These are phyloP conservation scores for Trichosporon inkin DNA, from an alignment of 1,284 basidiomycete species.

Conservation along the genomic window DNA sequence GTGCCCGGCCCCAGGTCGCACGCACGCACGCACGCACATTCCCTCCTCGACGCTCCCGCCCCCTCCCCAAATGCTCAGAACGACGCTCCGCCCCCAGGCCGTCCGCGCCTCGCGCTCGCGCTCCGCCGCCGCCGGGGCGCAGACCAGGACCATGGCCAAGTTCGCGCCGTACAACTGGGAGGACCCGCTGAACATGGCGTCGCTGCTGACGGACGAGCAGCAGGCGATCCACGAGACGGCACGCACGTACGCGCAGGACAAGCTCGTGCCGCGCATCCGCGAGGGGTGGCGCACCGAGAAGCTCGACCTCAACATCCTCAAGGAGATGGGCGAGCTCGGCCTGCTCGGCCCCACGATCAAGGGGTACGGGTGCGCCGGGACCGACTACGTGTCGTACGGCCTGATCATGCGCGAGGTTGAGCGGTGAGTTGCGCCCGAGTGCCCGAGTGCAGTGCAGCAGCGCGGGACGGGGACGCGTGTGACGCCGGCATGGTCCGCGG, in stretches of 20 bases:
- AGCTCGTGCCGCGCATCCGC: conserved; percentile 76
- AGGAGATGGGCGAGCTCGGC: conserved; percentile 87
- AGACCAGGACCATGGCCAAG: conserved; percentile 16
- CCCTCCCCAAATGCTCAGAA: conserved; percentile 6
- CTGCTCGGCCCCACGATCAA: conserved; percentile 85
- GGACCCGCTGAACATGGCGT: conserved; percentile 73
- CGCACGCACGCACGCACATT: too few species aligned
- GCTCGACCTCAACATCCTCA: conserved; percentile 74
- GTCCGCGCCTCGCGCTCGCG: background rate
- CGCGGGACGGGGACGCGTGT: too few species aligned
- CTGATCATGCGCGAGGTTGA: conserved; percentile 91
- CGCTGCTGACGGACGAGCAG: conserved; percentile 84
- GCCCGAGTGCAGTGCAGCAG: background rate
- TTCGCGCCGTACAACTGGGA: conserved; percentile 66
- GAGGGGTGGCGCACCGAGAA: conserved; percentile 84
- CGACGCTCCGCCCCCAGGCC: background rate
- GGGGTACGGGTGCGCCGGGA: conserved; percentile 91
- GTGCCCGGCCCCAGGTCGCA: too few species aligned
- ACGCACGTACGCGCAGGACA: conserved; percentile 77
- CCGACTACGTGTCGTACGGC: conserved; percentile 84
- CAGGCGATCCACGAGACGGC: conserved; percentile 81
- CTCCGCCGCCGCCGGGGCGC: background rate
- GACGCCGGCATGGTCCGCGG: too few species aligned
- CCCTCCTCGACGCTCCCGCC: too few species aligned
- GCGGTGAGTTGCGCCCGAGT: conserved; percentile 55